phyloP scores from a whole-genome alignment of 2,329 filamentous ascomycete species.

The Sarocladiaceae sp. region DNA sequence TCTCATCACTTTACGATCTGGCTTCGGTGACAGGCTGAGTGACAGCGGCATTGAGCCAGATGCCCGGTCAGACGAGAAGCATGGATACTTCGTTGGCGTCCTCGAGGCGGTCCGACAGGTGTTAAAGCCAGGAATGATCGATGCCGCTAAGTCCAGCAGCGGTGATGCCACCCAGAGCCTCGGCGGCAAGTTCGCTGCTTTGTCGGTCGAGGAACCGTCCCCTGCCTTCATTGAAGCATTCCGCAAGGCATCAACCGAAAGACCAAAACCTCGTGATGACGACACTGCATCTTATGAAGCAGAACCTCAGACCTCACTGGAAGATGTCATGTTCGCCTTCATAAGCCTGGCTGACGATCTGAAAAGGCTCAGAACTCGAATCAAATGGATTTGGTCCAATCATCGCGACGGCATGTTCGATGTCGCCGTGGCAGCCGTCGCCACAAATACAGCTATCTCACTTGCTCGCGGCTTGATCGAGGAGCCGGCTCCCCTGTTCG shows the following conservation, averaged over 20 bases:
- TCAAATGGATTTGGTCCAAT: slow-evolving; percentile 27
- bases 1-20: slow-evolving; percentile 29
- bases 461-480: slow-evolving; percentile 28
- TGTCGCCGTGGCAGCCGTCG: slow-evolving; percentile 27
- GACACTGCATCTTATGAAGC: slow-evolving; percentile 23
- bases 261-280: not conserved
- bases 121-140: slow-evolving; percentile 26
- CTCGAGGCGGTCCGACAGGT: not conserved
- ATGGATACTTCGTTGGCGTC: not conserved
- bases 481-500: slow-evolving; percentile 21
- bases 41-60: slow-evolving; percentile 28
- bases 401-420: slow-evolving; percentile 22
- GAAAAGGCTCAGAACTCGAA: slow-evolving; percentile 19
- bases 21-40: slow-evolving; percentile 17
- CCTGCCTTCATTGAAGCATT: slow-evolving; percentile 27
- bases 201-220: slow-evolving; percentile 33
- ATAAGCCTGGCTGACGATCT: slow-evolving; percentile 25
- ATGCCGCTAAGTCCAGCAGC: too few relatives aligned
- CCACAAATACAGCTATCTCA: slow-evolving; percentile 31
- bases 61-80: slow-evolving; percentile 22
- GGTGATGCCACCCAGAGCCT: slow-evolving; percentile 11
- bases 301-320: slow-evolving; percentile 19
- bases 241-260: slow-evolving; percentile 15
- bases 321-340: slow-evolving; percentile 24
- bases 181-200: slow-evolving; percentile 28